These are phyloP conservation scores for Rosellinia necatrix DNA, from an alignment of 2,329 filamentous ascomycete genomes.

Conservation along the genomic window DNA sequence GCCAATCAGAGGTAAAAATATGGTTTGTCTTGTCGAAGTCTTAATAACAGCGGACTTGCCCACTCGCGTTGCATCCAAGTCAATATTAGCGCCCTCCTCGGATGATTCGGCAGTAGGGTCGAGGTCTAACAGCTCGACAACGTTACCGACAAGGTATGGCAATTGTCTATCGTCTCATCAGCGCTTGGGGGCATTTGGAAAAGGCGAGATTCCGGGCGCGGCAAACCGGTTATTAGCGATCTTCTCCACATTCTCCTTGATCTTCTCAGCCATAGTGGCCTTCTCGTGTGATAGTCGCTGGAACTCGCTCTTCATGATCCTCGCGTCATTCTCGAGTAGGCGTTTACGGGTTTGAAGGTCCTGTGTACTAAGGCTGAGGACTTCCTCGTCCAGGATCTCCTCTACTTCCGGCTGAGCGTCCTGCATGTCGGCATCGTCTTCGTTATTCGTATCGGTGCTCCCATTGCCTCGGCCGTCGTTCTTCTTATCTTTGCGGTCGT, in stretches of 20 bases:
- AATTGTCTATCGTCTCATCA: conserved; percentile 71
- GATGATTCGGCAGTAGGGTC: conserved; percentile 95
- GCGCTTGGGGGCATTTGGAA: not conserved
- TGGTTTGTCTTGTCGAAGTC: conserved; percentile 96
- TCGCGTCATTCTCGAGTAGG: conserved; percentile 93
- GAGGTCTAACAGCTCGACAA: conserved; percentile 94
- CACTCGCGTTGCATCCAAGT: conserved; percentile 92
- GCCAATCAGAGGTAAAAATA: conserved; percentile 96
- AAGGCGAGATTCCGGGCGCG: conserved; percentile 7
- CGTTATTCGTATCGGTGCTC: conserved; percentile 60
- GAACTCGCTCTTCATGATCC: conserved; percentile 98
- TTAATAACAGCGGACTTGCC: conserved; percentile 99
- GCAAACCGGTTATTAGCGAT: conserved; percentile 96
- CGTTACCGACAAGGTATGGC: conserved; percentile 97
- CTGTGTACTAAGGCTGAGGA: conserved; percentile 88
- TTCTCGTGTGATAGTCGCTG: conserved; percentile 95
- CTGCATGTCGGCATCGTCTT: conserved; percentile 88
- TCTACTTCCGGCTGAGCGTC: conserved; percentile 77
- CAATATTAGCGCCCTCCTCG: conserved; percentile 98
- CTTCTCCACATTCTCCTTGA: conserved; percentile 98
- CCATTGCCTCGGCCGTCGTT: conserved; percentile 57
- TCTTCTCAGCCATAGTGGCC: conserved; percentile 94
- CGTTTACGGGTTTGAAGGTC: conserved; percentile 91
- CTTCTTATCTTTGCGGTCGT: conserved; percentile 56
- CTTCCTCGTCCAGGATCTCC: conserved; percentile 88